Conservation (phyloP, 2,329 filamentous ascomycete genomes). For the Westerdykella aurantiaca region DNA sequence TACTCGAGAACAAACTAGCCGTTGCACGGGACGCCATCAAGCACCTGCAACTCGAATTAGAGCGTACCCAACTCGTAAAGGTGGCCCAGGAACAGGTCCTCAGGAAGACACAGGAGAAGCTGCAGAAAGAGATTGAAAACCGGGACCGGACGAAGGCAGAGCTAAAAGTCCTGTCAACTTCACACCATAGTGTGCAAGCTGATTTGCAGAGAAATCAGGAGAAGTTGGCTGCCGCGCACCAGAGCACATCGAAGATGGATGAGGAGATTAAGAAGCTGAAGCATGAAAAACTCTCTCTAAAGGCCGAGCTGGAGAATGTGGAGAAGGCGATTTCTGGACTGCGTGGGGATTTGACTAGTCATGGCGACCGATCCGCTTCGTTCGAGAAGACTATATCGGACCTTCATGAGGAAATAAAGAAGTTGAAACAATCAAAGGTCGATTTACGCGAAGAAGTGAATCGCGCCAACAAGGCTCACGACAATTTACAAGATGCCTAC, state of each 20-base stretch:
- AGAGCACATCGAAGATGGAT: not conserved
- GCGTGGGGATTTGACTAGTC: not conserved
- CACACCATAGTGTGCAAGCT: not conserved
- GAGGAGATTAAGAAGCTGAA: not conserved
- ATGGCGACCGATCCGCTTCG: not conserved
- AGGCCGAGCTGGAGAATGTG: not conserved
- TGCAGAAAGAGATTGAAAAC: slow-evolving; percentile 2
- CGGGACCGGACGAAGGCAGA: not conserved
- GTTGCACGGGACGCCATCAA: too few species aligned
- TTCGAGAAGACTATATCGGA: not conserved
- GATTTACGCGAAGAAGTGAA: not conserved
- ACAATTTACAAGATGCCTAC: slow-evolving; percentile 1
- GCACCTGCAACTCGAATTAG: too few species aligned
- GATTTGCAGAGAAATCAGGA: not conserved
- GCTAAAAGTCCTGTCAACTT: not conserved
- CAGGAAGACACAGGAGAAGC: slow-evolving; percentile 2
- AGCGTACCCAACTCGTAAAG: too few species aligned
- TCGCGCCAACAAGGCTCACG: not conserved
- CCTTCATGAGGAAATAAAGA: not conserved
- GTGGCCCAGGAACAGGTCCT: slow-evolving; percentile 2
- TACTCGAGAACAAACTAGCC: too few species aligned
- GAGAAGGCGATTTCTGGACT: not conserved
- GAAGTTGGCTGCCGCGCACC: not conserved
- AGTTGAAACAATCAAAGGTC: not conserved
- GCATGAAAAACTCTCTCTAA: not conserved